Evolutionary conservation across 768 basidiomycete species (phyloP), one percentile per base, ranked within the genome.

Genomic region (Russula sp.): DNA sequence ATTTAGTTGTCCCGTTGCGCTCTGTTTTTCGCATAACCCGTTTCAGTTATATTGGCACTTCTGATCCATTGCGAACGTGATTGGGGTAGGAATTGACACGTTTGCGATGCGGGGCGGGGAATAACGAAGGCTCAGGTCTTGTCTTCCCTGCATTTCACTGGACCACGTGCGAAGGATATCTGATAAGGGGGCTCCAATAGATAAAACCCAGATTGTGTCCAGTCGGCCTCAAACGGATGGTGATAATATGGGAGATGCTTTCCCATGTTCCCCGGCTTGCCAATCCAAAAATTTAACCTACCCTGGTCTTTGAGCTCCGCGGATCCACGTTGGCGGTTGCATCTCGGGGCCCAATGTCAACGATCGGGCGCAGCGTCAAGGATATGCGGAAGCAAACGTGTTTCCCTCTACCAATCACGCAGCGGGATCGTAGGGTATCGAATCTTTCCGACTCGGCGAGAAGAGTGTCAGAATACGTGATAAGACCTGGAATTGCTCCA

Each of bases 331-430:
- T 27, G 27, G 27, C 3, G 27, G 27, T 27, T 27, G 27, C 27
- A 27, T 27, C 27, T 27, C 27, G 40, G 2, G 40, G 40, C 40
- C 10, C 11, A 14, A 40, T 13, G 40, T 14, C 40, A 40, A 40
- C 11, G 11, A 3, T 40, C 13, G 14, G 2, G 14, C 4, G 4
- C 40, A 32, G 20, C 4, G 48, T 18, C 37, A 32, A 18, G 22
- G 42, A 59, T 39, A 22, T 52, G 51, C 42, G 8, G 42, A 18
- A 37, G 44, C 14, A 44, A 27, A 60, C 52, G 51, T 60, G 59
- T 54, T 44, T 53, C 31, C 3, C 34, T 16, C n/a, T 32, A 16
- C 48, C 27, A 50, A 11, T 39, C 18, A 40, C 9, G 37, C 22
- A n/a, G 20, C n/a, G 37, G 11, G 42, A 22, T 59, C 49, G 31